These are phyloP conservation scores for Pelagophyceae sp. DNA, from an alignment of 352 stramenopile species.

Conservation along the genomic window DNA sequence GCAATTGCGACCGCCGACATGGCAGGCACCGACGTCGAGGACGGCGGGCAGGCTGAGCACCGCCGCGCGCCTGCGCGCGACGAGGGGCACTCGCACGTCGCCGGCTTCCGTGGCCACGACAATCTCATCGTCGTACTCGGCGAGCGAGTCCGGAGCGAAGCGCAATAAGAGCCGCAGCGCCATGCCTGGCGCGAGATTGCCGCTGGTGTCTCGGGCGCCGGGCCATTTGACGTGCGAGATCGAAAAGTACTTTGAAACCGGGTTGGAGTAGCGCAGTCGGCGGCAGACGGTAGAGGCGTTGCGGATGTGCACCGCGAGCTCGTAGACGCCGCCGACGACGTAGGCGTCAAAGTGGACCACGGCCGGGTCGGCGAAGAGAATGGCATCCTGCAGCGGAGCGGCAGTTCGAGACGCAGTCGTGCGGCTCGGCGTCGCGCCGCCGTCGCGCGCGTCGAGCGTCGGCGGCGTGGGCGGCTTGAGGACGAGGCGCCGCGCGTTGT, in stretches of 20 bases:
- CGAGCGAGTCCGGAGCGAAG: conserved; percentile 33
- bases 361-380: conserved; percentile 28
- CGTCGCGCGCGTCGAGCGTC: neutral
- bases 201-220: conserved; percentile 16
- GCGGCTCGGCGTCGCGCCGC: neutral
- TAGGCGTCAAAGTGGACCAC: conserved; percentile 31
- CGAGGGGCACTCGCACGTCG: conserved; percentile 30
- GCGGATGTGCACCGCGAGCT: conserved; percentile 27
- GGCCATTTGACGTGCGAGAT: conserved; percentile 30
- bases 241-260: conserved; percentile 30
- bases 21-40: conserved; percentile 32
- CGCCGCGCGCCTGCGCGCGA: conserved; percentile 24
- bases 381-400: neutral
- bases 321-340: conserved; percentile 22
- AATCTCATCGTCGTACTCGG: conserved; percentile 33
- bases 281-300: conserved; percentile 34
- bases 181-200: conserved; percentile 33
- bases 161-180: conserved; percentile 25
- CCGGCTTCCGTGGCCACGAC: conserved; percentile 26
- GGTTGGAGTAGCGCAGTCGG: conserved; percentile 27
- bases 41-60: conserved; percentile 28
- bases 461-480: neutral
- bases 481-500: conserved; percentile 24
- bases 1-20: conserved; percentile 30
- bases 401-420: neutral